Conservation (phyloP, 371 early-diverging fungal genomes). For the Mortierella sp. region DNA sequence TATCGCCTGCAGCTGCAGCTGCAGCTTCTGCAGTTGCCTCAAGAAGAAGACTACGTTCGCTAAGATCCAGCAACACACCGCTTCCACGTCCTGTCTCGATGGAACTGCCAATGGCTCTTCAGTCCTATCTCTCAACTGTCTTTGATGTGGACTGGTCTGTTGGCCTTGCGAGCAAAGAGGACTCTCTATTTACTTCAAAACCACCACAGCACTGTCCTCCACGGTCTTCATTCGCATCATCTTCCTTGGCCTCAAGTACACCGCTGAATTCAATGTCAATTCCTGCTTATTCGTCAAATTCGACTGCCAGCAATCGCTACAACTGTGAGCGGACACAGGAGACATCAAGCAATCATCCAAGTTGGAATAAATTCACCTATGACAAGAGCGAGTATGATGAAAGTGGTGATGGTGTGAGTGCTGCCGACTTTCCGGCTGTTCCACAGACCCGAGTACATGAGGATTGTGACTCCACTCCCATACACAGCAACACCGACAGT, state of each 20-base stretch:
- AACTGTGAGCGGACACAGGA: neutral
- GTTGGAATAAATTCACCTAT: neutral
- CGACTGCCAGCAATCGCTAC: neutral
- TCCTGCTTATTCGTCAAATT: neutral
- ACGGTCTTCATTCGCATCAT: neutral
- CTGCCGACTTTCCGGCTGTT: neutral
- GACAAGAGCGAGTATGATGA: slow-evolving; percentile 8
- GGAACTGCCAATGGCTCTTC: slow-evolving; percentile 41
- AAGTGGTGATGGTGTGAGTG: neutral
- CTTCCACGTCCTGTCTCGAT: slow-evolving; percentile 39
- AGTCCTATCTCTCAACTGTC: slow-evolving; percentile 45
- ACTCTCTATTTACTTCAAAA: slow-evolving; percentile 30
- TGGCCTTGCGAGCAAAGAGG: slow-evolving; percentile 32
- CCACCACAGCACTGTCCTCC: slow-evolving; percentile 5
- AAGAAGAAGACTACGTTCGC: slow-evolving; percentile 26
- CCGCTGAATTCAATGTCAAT: neutral
- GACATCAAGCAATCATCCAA: neutral
- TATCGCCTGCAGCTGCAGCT: slow-evolving; percentile 25
- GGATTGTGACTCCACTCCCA: neutral
- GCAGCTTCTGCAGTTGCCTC: slow-evolving; percentile 31
- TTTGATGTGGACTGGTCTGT: slow-evolving; percentile 55
- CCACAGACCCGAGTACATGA: neutral
- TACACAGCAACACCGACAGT: neutral
- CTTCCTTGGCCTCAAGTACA: neutral
- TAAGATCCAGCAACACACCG: slow-evolving; percentile 22